Base-by-base conservation (phyloP, 805 yeast genomes). In the Scheffersomyces coipomensis region DNA sequence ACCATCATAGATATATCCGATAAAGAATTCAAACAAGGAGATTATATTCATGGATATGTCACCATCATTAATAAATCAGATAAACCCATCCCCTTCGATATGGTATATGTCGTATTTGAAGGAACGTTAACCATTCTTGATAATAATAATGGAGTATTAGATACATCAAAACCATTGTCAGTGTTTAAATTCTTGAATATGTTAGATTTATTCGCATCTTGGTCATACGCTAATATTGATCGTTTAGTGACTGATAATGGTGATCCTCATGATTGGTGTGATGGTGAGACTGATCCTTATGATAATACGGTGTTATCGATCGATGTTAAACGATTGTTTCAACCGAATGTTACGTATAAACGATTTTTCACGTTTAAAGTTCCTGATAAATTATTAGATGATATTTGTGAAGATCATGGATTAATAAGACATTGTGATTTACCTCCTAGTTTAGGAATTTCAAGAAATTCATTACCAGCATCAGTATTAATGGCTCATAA, bases 261-360 rank as follows among this genome's bases (percentile, higher is more conserved):
- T 2, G 67, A 64, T 39, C 71, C 71, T 10, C 65, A 62, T 45
- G 71, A 64, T 53, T 69, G 75, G 75, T 69, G 75, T 47, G 66
- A 58, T 21, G 73, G 73, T 2, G 75, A 69, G 40, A 62, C 62
- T 1, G 75, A 69, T 42, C 72, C 74, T 3, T 55, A 50, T 37
- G 75, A 69, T 46, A 55, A 58, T 41, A 56, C 73, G 0, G 37
- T 48, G 3, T 50, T 69, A 10, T 48, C 73, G 1, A 53, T 69
- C 33, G 71, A 58, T 38, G 60, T 68, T 18, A 62, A 62, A 44
- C 51, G 70, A 16, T 48, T 51, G 17, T 66, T 69, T 38, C 56
- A 64, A 46, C 73, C 74, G 1, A 51, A 55, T 12, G 52, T 59
- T 19, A 67, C 66, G 4, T 69, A 69, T 45, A 69, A 69, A 45